phyloP scores from a whole-genome alignment of 441 rosid genomes.

The Iberis amara region DNA sequence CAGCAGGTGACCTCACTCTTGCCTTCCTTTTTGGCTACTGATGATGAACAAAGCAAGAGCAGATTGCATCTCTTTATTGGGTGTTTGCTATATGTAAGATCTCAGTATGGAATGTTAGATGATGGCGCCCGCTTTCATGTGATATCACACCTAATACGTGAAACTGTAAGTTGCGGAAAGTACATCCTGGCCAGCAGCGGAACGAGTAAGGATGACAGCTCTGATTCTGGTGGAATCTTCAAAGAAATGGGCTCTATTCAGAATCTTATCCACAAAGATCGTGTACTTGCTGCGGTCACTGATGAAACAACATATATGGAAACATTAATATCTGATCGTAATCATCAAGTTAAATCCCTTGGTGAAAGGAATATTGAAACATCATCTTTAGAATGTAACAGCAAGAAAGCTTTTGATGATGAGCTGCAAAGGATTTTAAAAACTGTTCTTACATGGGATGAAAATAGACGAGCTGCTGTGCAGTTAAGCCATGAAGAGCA shows the following conservation, averaged over 20 bases:
- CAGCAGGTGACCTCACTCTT: constrained; percentile 80
- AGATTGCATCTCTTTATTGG: constrained; percentile 93
- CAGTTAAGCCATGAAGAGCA: constrained; percentile 75
- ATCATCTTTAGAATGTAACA: constrained; percentile 46
- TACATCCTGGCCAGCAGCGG: constrained; percentile 77
- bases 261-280: constrained; percentile 87
- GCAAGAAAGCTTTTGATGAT: constrained; percentile 73
- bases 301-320: constrained; percentile 82
- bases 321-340: constrained; percentile 61
- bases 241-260: constrained; percentile 69
- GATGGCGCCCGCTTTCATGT: constrained; percentile 97
- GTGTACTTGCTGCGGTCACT: constrained; percentile 74
- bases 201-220: constrained; percentile 65
- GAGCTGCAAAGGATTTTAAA: constrained; percentile 62
- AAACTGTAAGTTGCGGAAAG: constrained; percentile 84
- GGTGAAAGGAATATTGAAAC: constrained; percentile 58
- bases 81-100: constrained; percentile 77
- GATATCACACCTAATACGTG: constrained; percentile 85
- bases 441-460: constrained; percentile 71
- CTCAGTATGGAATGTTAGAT: constrained; percentile 74
- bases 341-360: constrained; percentile 68
- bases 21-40: constrained; percentile 70
- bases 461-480: constrained; percentile 65
- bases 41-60: constrained; percentile 93
- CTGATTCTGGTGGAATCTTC: constrained; percentile 53